Conservation (phyloP, 164 flowering plant species). For the Magnolia kwangsiensis region DNA sequence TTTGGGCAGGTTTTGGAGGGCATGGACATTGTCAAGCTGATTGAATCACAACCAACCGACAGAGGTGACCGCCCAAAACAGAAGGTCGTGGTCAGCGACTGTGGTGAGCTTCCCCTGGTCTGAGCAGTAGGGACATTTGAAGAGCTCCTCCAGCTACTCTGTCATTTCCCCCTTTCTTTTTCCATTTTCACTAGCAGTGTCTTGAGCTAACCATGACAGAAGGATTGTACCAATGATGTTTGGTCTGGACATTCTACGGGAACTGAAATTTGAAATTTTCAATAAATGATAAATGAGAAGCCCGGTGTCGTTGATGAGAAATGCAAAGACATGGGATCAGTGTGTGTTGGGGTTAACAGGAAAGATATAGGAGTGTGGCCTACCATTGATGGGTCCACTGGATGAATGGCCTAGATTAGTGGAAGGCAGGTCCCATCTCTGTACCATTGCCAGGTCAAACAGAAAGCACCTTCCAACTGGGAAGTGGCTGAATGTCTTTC, state of each 20-base stretch:
- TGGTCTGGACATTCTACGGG: neutral
- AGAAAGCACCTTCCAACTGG: too few species aligned
- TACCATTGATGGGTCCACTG: too few species aligned
- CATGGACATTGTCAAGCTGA: constrained; percentile 77
- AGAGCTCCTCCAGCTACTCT: neutral
- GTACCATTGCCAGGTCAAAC: too few species aligned
- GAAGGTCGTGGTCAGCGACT: constrained; percentile 70
- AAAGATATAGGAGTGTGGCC: too few species aligned
- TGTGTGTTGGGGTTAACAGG: too few species aligned
- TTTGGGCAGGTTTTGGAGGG: constrained; percentile 97
- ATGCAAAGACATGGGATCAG: too few species aligned
- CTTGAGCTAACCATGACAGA: neutral
- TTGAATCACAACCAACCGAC: constrained; percentile 85
- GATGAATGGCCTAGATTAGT: too few species aligned
- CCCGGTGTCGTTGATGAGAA: neutral
- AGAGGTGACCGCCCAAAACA: constrained; percentile 90
- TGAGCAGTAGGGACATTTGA: constrained; percentile 16
- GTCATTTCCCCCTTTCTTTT: neutral
- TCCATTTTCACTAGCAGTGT: neutral
- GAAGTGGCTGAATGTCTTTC: too few species aligned
- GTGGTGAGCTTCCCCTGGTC: constrained; percentile 80
- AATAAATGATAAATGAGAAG: neutral
- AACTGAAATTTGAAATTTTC: neutral
- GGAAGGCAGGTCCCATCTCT: too few species aligned
- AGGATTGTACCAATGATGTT: neutral